phyloP scores from a whole-genome alignment of 2,329 filamentous ascomycete genomes.

The Gnomoniopsis sp. region DNA sequence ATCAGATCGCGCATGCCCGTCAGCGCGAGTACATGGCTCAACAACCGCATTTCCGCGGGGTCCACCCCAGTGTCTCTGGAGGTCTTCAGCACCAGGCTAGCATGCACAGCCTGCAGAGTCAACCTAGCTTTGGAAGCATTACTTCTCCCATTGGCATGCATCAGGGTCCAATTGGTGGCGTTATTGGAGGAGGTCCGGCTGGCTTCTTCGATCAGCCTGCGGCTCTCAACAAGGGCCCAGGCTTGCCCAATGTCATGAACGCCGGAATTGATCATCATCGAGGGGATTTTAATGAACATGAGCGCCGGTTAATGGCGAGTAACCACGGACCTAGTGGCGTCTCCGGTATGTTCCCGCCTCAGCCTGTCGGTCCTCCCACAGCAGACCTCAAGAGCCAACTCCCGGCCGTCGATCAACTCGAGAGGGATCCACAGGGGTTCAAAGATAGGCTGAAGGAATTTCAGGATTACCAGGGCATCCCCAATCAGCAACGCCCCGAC shows the following conservation, averaged over 20 bases:
- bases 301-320: conserved; percentile 51
- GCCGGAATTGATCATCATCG: conserved; percentile 52
- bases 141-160: conserved; percentile 72
- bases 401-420: conserved; percentile 47
- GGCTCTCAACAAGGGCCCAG: conserved; percentile 37
- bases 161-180: conserved; percentile 52
- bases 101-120: conserved; percentile 91
- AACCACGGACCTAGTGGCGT: conserved; percentile 31
- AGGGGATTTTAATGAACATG: conserved; percentile 61
- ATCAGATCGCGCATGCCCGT: conserved; percentile 93
- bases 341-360: conserved; percentile 32
- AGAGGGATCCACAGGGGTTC: conserved; percentile 56
- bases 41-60: conserved; percentile 75
- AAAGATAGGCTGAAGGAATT: conserved; percentile 79
- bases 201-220: conserved; percentile 66
- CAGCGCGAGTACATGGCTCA: conserved; percentile 91
- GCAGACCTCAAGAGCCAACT: conserved; percentile 42
- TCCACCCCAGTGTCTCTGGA: conserved; percentile 50
- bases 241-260: conserved; percentile 38
- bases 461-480: conserved; percentile 64
- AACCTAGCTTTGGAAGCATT: conserved; percentile 94
- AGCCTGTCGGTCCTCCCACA: conserved; percentile 34
- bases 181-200: conserved; percentile 46
- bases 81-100: conserved; percentile 88
- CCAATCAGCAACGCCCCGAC: conserved; percentile 55